Percentiles rank a stretch among this genome's conserved stretches.
These are phyloP conservation scores for Daldinia grandis DNA, from an alignment of 495 filamentous ascomycete genomes.

Conservation along the genomic window DNA sequence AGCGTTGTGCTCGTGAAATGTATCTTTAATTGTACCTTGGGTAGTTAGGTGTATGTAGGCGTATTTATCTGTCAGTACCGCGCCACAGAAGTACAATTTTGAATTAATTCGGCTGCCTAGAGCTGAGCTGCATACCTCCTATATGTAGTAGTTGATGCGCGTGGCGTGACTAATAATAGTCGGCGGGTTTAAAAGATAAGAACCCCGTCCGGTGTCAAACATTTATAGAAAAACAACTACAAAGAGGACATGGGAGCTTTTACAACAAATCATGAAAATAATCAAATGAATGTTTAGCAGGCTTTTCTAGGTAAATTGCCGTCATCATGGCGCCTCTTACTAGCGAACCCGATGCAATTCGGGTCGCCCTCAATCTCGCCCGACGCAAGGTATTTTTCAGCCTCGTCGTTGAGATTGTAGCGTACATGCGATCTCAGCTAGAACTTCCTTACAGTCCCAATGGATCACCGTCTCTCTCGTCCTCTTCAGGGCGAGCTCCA, in stretches of 20 bases:
- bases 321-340: constrained; percentile 55
- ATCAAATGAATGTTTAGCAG: not conserved
- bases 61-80: not conserved
- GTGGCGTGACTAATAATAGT: constrained; percentile 1
- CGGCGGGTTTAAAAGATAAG: not conserved
- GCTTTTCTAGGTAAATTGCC: not conserved
- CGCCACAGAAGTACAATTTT: not conserved
- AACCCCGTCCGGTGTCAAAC: not conserved
- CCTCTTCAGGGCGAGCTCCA: constrained; percentile 2
- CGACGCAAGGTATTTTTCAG: constrained; percentile 53
- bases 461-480: constrained; percentile 16
- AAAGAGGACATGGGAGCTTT: not conserved
- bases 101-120: constrained; percentile 37
- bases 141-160: not conserved
- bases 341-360: constrained; percentile 54
- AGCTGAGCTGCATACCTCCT: constrained; percentile 3
- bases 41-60: too few relatives aligned
- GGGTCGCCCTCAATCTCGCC: constrained; percentile 54
- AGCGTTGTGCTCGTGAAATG: not conserved
- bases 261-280: not conserved
- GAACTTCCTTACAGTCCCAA: constrained; percentile 35
- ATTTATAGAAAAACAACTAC: not conserved
- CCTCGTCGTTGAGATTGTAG: constrained; percentile 50
- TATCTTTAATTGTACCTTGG: not conserved
- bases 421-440: constrained; percentile 54